These are phyloP conservation scores for Blastocystis sp. DNA, from an alignment of 352 stramenopile species.

Conservation along the genomic window DNA sequence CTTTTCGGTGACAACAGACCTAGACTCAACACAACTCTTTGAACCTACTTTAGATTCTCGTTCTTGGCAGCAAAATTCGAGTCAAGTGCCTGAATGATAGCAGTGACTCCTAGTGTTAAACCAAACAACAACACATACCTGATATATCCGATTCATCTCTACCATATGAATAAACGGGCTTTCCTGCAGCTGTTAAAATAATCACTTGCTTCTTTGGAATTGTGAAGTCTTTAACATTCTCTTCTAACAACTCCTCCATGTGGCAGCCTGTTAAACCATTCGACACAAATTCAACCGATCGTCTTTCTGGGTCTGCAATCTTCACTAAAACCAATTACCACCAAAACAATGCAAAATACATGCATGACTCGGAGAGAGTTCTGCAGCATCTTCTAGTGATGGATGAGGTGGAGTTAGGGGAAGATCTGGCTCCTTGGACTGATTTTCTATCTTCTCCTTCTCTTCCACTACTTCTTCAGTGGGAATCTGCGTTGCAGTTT, in stretches of 20 bases:
- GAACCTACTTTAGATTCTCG: constrained; percentile 7
- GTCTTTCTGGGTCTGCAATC: constrained; percentile 11
- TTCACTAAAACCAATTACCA: constrained; percentile 19
- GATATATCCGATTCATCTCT: constrained; percentile 11
- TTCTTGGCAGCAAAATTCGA: not conserved
- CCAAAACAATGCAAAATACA: not conserved
- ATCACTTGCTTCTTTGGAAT: constrained; percentile 30
- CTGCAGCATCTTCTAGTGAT: not conserved
- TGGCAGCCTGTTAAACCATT: constrained; percentile 6
- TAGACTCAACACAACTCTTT: not conserved
- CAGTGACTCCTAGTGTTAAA: not conserved
- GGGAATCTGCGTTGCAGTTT: not conserved
- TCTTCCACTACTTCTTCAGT: not conserved
- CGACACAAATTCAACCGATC: not conserved
- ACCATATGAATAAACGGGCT: constrained; percentile 34
- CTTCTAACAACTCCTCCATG: constrained; percentile 24
- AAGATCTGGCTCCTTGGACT: not conserved
- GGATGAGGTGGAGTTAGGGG: not conserved
- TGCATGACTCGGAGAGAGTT: not conserved
- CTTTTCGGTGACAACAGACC: not conserved
- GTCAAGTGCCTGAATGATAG: not conserved
- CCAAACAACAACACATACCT: not conserved
- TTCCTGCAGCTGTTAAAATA: constrained; percentile 13
- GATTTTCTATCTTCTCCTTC: not conserved
- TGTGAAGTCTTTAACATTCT: not conserved